These are phyloP conservation scores for Ceratocystis lukuohia DNA, from an alignment of 2,329 filamentous ascomycete species.

Conservation along the genomic window DNA sequence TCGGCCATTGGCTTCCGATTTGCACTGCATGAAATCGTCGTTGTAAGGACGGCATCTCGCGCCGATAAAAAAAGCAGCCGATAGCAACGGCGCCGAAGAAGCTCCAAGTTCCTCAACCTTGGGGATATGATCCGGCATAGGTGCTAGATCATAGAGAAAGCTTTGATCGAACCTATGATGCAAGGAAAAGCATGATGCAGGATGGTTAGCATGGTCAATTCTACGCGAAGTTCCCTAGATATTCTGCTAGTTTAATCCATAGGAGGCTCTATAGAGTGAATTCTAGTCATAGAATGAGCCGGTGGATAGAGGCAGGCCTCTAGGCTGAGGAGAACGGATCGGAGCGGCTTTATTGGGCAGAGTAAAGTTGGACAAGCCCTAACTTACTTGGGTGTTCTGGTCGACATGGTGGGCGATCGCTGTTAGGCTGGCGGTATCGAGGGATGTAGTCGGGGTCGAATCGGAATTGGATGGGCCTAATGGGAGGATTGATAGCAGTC, in stretches of 20 bases:
- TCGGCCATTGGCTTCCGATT: constrained; percentile 78
- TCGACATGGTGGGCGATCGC: constrained; percentile 29
- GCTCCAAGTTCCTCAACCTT: constrained; percentile 87
- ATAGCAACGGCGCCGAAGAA: constrained; percentile 82
- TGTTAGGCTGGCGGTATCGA: constrained; percentile 4
- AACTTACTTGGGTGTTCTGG: constrained; percentile 33
- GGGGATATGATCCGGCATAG: constrained; percentile 82
- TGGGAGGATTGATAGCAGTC: background rate
- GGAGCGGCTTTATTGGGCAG: background rate
- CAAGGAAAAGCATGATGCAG: constrained; percentile 17
- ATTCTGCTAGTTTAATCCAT: background rate
- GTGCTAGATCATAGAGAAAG: constrained; percentile 87
- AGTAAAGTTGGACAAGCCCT: background rate
- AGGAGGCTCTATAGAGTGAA: background rate
- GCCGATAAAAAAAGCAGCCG: constrained; percentile 92
- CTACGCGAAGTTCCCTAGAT: constrained; percentile 20
- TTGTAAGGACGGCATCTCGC: constrained; percentile 90
- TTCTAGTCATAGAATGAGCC: no score
- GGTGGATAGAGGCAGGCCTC: background rate
- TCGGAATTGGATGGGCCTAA: background rate
- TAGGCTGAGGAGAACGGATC: background rate
- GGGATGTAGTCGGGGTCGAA: constrained; percentile 3
- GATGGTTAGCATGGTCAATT: constrained; percentile 21
- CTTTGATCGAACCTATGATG: constrained; percentile 75
- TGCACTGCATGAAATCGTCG: constrained; percentile 99